These are phyloP conservation scores for Ormosia emarginata DNA, from an alignment of 306 rosid genomes.

Conservation along the genomic window DNA sequence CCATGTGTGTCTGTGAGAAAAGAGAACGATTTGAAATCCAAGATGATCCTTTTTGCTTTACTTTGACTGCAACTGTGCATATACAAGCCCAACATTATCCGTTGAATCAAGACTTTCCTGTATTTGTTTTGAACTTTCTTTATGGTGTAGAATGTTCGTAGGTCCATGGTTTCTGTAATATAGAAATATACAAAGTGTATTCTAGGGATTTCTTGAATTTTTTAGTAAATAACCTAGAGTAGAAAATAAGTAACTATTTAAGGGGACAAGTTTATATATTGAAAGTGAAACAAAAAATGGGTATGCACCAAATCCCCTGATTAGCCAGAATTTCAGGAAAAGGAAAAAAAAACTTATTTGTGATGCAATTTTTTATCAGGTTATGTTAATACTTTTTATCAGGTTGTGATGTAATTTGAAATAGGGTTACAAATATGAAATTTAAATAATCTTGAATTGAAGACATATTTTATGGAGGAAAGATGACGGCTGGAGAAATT, in stretches of 20 bases:
- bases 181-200: too few relatives aligned
- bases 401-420: background rate
- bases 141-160: background rate
- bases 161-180: background rate
- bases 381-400: too few relatives aligned
- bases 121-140: background rate
- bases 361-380: too few relatives aligned
- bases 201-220: background rate
- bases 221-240: background rate
- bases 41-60: slow-evolving; percentile 13
- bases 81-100: background rate
- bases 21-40: slow-evolving; percentile 17
- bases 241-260: background rate
- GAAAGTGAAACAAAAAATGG: background rate
- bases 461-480: background rate
- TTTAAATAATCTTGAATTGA: background rate
- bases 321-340: background rate
- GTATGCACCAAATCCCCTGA: background rate
- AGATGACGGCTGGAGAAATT: background rate
- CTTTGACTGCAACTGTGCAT: background rate
- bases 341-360: background rate
- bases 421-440: background rate
- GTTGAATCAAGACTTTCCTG: background rate
- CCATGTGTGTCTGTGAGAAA: background rate
- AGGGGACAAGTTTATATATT: background rate